Percentiles rank a stretch among this genome's conserved stretches.
These are phyloP conservation scores for Prosopis cineraria DNA, from an alignment of 306 rosid genomes.

Conservation along the genomic window DNA sequence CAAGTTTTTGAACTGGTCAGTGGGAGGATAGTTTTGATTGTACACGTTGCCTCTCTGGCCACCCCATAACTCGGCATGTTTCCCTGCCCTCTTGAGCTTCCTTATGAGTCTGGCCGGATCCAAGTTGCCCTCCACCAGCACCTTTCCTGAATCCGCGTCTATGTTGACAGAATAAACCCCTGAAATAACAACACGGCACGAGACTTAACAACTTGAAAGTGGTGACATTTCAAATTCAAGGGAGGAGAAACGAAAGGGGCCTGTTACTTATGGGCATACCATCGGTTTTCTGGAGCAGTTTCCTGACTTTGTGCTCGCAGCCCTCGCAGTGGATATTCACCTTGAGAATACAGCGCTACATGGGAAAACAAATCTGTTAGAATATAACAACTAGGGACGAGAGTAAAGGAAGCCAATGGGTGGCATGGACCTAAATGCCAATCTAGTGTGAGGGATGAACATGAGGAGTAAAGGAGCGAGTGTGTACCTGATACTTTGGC, in stretches of 20 bases:
- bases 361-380: constrained; percentile 20
- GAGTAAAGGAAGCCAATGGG: background rate
- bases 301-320: constrained; percentile 77
- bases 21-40: constrained; percentile 43
- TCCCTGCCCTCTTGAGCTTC: constrained; percentile 62
- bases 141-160: constrained; percentile 68
- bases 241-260: background rate
- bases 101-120: constrained; percentile 65
- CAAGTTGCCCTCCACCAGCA: constrained; percentile 53
- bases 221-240: background rate
- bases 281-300: constrained; percentile 80
- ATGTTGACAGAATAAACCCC: constrained; percentile 55
- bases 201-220: background rate
- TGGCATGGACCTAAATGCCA: background rate
- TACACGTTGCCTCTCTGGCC: constrained; percentile 48
- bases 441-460: background rate
- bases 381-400: background rate
- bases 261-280: constrained; percentile 46
- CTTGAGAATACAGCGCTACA: constrained; percentile 67
- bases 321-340: constrained; percentile 92
- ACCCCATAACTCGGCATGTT: constrained; percentile 78
- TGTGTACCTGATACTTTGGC: constrained; percentile 69
- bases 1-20: constrained; percentile 70
- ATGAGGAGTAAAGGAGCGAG: background rate
- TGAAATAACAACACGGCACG: background rate